Conservation (phyloP, 2,329 filamentous ascomycete species). For the Ustulina deusta region DNA sequence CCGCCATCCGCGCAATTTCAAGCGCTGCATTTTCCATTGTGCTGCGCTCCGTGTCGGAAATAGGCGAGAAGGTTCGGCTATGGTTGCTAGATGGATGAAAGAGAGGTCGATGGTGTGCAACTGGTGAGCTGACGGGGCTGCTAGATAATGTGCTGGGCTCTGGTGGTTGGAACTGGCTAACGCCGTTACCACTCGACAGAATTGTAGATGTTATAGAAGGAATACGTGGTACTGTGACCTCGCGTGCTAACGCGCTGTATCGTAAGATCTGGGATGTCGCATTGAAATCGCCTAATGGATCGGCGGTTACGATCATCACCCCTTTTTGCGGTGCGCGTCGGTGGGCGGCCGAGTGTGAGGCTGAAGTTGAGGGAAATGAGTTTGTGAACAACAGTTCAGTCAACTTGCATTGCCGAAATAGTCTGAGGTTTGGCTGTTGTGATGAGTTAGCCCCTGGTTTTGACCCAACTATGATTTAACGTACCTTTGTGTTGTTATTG, state of each 20-base stretch:
- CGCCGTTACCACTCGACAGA: conserved; percentile 52
- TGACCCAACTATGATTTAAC: conserved; percentile 30
- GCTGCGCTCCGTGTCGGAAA: conserved; percentile 65
- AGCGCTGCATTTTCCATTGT: conserved; percentile 86
- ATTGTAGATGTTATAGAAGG: conserved; percentile 85
- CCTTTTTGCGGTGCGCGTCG: conserved; percentile 82
- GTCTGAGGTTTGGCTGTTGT: conserved; percentile 75
- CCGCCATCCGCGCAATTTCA: conserved; percentile 82
- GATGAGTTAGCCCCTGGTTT: conserved; percentile 20
- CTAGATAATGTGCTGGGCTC: conserved; percentile 44
- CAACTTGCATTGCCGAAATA: conserved; percentile 86
- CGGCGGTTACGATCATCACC: conserved; percentile 96
- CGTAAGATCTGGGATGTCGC: conserved; percentile 95
- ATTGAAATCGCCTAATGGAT: conserved; percentile 93
- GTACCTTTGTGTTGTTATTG: conserved; percentile 78
- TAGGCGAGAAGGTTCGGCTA: conserved; percentile 54
- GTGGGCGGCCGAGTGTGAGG: conserved; percentile 58
- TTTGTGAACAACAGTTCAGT: conserved; percentile 90
- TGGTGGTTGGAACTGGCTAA: conserved; percentile 37
- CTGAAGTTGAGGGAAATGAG: conserved; percentile 76
- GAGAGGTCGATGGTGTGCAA: conserved; percentile 55
- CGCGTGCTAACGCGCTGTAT: conserved; percentile 91
- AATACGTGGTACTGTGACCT: conserved; percentile 90
- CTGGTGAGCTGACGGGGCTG: conserved; percentile 48
- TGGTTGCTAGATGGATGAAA: conserved; percentile 53